Percentiles rank a stretch among this genome's conserved stretches.
Evolutionary conservation across 2,329 filamentous ascomycete species (phyloP).

Genomic region (Ceratocystis lukuohia): DNA sequence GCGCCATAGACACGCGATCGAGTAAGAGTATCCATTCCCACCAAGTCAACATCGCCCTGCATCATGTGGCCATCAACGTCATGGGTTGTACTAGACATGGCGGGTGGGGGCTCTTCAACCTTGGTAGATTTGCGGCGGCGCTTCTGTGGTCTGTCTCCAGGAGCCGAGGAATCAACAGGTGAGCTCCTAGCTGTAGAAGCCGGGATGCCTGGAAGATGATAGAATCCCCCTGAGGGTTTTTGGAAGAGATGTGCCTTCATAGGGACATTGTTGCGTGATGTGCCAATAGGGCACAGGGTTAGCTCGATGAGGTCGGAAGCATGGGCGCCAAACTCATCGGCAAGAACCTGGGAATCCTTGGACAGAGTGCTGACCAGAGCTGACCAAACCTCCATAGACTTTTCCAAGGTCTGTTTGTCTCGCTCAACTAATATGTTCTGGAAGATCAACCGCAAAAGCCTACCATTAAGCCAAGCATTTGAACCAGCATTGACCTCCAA

Average conservation of each 20-base stretch:
- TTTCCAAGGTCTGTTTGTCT: constrained; percentile 66
- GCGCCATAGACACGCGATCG: constrained; percentile 81
- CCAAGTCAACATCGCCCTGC: constrained; percentile 87
- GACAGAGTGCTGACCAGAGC: constrained; percentile 59
- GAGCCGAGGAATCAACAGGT: constrained; percentile 36
- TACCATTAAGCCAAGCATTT: constrained; percentile 67
- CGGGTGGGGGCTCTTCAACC: constrained; percentile 47
- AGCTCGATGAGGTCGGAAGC: constrained; percentile 72
- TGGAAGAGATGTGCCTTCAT: constrained; percentile 86
- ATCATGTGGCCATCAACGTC: constrained; percentile 98
- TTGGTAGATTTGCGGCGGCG: constrained; percentile 78
- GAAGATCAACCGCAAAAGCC: constrained; percentile 75
- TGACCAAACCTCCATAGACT: constrained; percentile 78
- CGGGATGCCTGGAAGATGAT: constrained; percentile 36
- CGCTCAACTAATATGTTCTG: constrained; percentile 92
- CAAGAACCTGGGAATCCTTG: constrained; percentile 49
- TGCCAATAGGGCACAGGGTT: constrained; percentile 80
- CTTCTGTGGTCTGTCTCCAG: constrained; percentile 52
- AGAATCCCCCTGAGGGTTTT: constrained; percentile 80
- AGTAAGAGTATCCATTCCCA: constrained; percentile 77
- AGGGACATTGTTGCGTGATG: constrained; percentile 76
- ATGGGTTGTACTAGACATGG: constrained; percentile 54
- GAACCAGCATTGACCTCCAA: constrained; percentile 64
- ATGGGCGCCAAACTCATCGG: constrained; percentile 59
- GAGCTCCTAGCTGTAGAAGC: constrained; percentile 22